Evolutionary conservation across 1,284 basidiomycete species (phyloP).

Genomic region (Neonothopanus nambi): DNA sequence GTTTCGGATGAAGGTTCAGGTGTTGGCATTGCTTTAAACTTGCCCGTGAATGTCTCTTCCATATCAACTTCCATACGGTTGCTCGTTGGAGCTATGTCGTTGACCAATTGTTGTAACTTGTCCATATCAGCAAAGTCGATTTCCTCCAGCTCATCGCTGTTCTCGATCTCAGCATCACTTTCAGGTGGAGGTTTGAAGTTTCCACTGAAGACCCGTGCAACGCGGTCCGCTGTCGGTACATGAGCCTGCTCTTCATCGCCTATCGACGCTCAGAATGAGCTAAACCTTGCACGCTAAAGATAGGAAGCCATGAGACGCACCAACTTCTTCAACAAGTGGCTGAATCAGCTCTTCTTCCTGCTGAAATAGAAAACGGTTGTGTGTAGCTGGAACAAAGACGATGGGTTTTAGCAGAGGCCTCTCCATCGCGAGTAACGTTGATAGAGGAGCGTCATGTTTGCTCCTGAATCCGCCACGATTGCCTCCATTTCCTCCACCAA

Average conservation of each 20-base stretch:
- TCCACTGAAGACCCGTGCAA: slow-evolving; percentile 59
- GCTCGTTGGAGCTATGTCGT: slow-evolving; percentile 28
- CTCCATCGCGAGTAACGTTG: slow-evolving; percentile 53
- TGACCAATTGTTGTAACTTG: slow-evolving; percentile 40
- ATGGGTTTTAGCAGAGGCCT: slow-evolving; percentile 65
- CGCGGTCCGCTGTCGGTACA: slow-evolving; percentile 64
- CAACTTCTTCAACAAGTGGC: slow-evolving; percentile 50
- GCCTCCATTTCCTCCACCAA: slow-evolving; percentile 3
- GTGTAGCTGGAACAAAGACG: slow-evolving; percentile 61
- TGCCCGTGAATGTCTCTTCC: slow-evolving; percentile 46
- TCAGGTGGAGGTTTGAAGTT: slow-evolving; percentile 23
- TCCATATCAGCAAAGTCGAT: slow-evolving; percentile 65
- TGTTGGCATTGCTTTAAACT: slow-evolving; percentile 19
- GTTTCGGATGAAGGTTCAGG: neutral
- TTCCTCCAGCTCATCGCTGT: slow-evolving; percentile 53
- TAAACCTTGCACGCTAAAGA: slow-evolving; percentile 7
- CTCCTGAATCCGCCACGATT: slow-evolving; percentile 5
- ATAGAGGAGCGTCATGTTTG: slow-evolving; percentile 45
- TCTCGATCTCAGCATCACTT: slow-evolving; percentile 28
- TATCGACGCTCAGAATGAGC: slow-evolving; percentile 19
- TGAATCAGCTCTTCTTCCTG: slow-evolving; percentile 68
- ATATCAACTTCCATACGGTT: slow-evolving; percentile 18
- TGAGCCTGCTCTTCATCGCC: slow-evolving; percentile 51
- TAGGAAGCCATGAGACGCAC: slow-evolving; percentile 36
- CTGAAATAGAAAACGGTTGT: slow-evolving; percentile 56